Base-by-base conservation (phyloP, 495 filamentous ascomycete species). In the Penicillium canescens region DNA sequence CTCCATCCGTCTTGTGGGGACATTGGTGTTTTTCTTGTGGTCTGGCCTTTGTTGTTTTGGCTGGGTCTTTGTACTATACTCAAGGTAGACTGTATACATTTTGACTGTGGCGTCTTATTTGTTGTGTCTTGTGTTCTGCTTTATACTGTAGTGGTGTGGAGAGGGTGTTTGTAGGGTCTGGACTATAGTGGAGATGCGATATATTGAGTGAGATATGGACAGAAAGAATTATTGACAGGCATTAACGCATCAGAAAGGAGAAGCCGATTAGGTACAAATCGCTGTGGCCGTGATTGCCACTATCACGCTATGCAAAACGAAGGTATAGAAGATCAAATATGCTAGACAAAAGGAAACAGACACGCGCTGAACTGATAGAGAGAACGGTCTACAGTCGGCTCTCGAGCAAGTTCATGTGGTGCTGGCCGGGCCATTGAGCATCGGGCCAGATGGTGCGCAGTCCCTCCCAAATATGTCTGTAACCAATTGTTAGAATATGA, bases 391-490 rank as follows among this genome's bases (percentile, higher is more conserved):
- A 88, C 52, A 88, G 66, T 33, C 81, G 76, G 57, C 82, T 86
- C 60, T 88, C 85, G 37, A 88, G 74, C 16, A 80, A 81, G 51
- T 80, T 78, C 65, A 81, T 70, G 38, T 84, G 81, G 54, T 82
- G 75, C 63, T 90, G 86, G 36, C 84, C 82, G 8, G 86, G 88
- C 88, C 88, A 94, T 60, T 87, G 82, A 8, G 82, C 82, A 58
- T 92, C 87, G 0, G 91, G 91, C 91, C 91, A 96, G 48, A 96
- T 83, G 43, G 84, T 77, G 45, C 83, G 80, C 61, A 96, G 84
- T 20, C 88, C 91, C 66, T 96, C 90, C 90, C 90, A 94, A 56
- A 96, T 92, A 68, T 94, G 86, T 58, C 87, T 90, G 55, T 24
- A 39, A 52, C 16, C 10, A 13, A 52, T 53, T 38, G 54, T 67